Percentiles rank a stretch among this genome's conserved stretches.
Conservation (phyloP, 495 filamentous ascomycete species). For the Amorphotheca resinae region DNA sequence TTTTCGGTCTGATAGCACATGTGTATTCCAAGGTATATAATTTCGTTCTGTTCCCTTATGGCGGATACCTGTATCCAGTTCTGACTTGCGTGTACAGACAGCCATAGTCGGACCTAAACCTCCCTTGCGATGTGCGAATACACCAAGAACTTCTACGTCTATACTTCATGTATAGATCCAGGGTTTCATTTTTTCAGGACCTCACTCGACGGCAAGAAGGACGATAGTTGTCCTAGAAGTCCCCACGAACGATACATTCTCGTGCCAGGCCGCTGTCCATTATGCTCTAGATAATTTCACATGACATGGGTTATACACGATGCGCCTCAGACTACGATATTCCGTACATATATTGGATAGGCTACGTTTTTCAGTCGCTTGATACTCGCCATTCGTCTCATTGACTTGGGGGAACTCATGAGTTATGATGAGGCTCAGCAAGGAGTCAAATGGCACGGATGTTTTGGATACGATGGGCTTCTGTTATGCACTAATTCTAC, state of each 20-base stretch:
- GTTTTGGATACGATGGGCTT: not conserved
- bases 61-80: not conserved
- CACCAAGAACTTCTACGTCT: constrained; percentile 67
- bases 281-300: constrained; percentile 28
- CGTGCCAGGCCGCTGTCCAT: constrained; percentile 49
- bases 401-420: not conserved
- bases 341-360: not conserved
- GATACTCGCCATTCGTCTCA: not conserved
- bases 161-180: constrained; percentile 54
- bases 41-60: too few species aligned
- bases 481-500: not conserved
- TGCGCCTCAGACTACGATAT: not conserved
- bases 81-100: not conserved
- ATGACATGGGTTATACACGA: not conserved
- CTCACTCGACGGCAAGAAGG: constrained; percentile 48
- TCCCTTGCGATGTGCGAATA: constrained; percentile 57
- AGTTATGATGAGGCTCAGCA: not conserved
- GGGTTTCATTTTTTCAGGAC: constrained; percentile 57
- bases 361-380: not conserved
- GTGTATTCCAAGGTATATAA: too few species aligned
- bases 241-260: constrained; percentile 71
- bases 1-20: not conserved
- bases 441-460: not conserved
- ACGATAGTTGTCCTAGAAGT: constrained; percentile 45
- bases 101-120: constrained; percentile 1